Evolutionary conservation across 2,329 filamentous ascomycete species (phyloP), one percentile per base, ranked within the genome.

Genomic region (Parafenestella ontariensis): DNA sequence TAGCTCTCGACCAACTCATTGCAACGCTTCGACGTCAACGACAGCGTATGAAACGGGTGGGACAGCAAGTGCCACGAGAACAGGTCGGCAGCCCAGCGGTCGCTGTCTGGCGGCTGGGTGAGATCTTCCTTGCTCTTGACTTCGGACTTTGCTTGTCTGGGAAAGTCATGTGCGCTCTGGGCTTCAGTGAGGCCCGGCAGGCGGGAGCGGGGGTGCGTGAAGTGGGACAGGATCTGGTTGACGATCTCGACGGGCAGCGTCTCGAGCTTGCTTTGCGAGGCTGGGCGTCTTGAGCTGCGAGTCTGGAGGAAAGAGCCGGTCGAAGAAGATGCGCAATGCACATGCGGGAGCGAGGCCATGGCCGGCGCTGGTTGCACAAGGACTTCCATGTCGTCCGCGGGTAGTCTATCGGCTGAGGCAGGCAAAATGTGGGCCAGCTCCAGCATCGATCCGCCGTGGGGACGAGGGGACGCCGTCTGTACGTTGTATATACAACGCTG

Each of bases 31-130:
- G 70, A 72, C 2, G 69, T 66, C 15, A 65, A 54, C 7, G 68
- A 61, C 26, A 73, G 59, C 13, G 58, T 53, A 47, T 72, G 61
- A 54, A 73, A 70, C 1, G 70, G 68, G 45, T 73, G 70, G 3
- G 50, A 58, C 24, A 67, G 42, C 3, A 53, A 8, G n/a, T 55
- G 46, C 43, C 61, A 64, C n/a, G 58, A 56, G 49, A 73, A 72
- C 31, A 73, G 59, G 46, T 73, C 59, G 43, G 59, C 63, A 21
- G 61, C 70, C 57, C 64, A 71, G 17, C 70, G 66, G 23, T 65
- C 46, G 10, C 48, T 46, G 54, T 71, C 69, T n/a, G 68, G 53
- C 10, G 64, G 59, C 13, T 58, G 52, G 4, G 61, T 60, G 7
- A 64, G 54, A 43, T 70, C 61, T 45, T 66, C 62, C 20, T 49